Evolutionary conservation across 179 eudicot species (phyloP), one percentile per base, ranked within the genome.

Genomic region (Spinacia oleracea): DNA sequence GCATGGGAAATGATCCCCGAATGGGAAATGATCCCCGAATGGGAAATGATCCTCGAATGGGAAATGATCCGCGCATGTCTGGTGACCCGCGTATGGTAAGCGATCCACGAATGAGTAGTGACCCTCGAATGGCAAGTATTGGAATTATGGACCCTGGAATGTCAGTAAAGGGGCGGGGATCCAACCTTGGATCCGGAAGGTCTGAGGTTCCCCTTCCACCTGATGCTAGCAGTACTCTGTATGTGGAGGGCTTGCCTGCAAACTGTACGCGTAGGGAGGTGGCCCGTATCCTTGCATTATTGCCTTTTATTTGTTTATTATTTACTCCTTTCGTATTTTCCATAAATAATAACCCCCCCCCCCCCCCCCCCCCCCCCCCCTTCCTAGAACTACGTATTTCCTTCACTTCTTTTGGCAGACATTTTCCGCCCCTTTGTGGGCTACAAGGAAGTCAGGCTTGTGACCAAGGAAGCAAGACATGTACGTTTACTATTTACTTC

Each of bases 371-470:
- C 55, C n/a, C 67, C 20, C 34, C 48, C 23, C 31, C 29, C 8
- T 23, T 29, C 1, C 11, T 20, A 16, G 34, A 48, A 16, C 14
- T 46, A 50, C 34, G 72, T 38, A 40, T 77, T 66, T 81, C 81
- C 83, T 81, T 81, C 71, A 80, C 83, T 51, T 53, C 60, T 27
- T 60, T 31, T 77, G 79, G 79, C 73, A 93, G 98, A 91, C 83
- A 91, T 93, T 76, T 93, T 92, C 74, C 94, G 98, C 56, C 97
- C 98, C 31, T 93, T 93, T 77, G 91, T 88, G 50, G 97, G 98
- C 69, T 91, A 90, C 80, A 92, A 83, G 83, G 98, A 93, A 87
- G 94, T 92, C 56, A 86, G 97, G 80, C 89, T 93, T 74, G 96
- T 93, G 80, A 89, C 83, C 77, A 93, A 93, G 89, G 97, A 90